Percentiles rank a stretch among this genome's conserved stretches.
phyloP scores from a whole-genome alignment of 2,329 filamentous ascomycete species.

The Decorospora gaudefroyi region DNA sequence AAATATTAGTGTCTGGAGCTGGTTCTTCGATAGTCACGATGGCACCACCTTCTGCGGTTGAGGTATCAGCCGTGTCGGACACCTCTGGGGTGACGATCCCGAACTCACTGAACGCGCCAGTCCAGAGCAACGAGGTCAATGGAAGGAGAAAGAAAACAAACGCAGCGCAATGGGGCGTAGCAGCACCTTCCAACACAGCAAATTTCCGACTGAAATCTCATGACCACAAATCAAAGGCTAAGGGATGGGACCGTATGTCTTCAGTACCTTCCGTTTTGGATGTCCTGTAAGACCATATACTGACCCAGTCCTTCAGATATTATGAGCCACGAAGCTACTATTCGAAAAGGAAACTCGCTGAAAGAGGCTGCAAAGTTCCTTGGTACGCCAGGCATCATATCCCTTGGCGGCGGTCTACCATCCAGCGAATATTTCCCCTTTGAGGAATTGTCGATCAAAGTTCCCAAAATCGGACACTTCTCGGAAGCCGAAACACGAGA shows the following conservation, averaged over 20 bases:
- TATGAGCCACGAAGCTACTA: slow-evolving; percentile 60
- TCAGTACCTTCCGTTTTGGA: neutral
- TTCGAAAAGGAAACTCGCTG: slow-evolving; percentile 61
- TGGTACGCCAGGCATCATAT: slow-evolving; percentile 82
- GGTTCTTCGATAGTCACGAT: slow-evolving; percentile 11
- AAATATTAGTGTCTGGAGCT: neutral
- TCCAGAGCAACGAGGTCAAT: slow-evolving; percentile 65
- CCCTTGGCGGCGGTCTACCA: slow-evolving; percentile 88
- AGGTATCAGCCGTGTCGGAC: slow-evolving; percentile 54
- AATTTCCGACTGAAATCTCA: slow-evolving; percentile 73
- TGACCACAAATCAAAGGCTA: slow-evolving; percentile 72
- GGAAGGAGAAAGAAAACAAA: slow-evolving; percentile 72
- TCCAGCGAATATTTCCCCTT: slow-evolving; percentile 93
- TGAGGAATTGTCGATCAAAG: slow-evolving; percentile 72
- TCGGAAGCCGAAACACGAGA: slow-evolving; percentile 68
- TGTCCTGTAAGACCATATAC: neutral
- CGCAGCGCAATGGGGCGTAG: slow-evolving; percentile 72
- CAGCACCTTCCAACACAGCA: slow-evolving; percentile 76
- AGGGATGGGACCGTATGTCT: slow-evolving; percentile 79
- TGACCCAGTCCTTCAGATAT: slow-evolving; percentile 41
- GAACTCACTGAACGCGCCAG: slow-evolving; percentile 57
- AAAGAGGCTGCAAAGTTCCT: slow-evolving; percentile 82
- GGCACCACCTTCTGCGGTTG: slow-evolving; percentile 46
- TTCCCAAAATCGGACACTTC: slow-evolving; percentile 71
- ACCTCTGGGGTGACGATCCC: slow-evolving; percentile 54